These are phyloP conservation scores for Penicillium simplicissimum DNA, from an alignment of 495 filamentous ascomycete species.

Conservation along the genomic window DNA sequence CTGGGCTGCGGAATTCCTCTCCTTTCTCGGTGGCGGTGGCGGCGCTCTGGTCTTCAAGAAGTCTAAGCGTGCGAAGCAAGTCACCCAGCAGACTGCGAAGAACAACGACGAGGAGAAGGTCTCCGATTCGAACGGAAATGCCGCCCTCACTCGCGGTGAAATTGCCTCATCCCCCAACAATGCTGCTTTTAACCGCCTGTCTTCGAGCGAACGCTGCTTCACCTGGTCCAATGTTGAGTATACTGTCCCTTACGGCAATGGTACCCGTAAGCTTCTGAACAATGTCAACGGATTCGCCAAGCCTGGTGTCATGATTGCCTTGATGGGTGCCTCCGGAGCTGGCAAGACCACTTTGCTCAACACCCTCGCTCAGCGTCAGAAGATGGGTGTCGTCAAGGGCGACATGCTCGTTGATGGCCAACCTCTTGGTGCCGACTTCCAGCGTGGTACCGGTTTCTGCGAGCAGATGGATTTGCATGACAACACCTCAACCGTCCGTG, in stretches of 20 bases:
- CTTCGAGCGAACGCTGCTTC: constrained; percentile 66
- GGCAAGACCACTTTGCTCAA: constrained; percentile 80
- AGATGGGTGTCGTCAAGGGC: constrained; percentile 67
- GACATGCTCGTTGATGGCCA: constrained; percentile 80
- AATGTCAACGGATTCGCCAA: constrained; percentile 74
- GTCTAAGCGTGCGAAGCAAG: constrained; percentile 57
- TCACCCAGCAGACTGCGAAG: constrained; percentile 43
- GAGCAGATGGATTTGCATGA: constrained; percentile 88
- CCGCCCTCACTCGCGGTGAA: constrained; percentile 48
- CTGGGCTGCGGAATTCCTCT: constrained; percentile 55
- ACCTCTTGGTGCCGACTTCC: constrained; percentile 67
- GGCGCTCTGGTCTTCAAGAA: constrained; percentile 70
- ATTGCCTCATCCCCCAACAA: constrained; percentile 40
- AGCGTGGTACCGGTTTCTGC: constrained; percentile 80
- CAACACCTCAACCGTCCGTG: constrained; percentile 61
- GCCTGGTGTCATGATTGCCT: constrained; percentile 75
- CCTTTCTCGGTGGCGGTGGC: constrained; percentile 53
- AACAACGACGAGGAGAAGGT: constrained; percentile 51
- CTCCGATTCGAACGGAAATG: constrained; percentile 31
- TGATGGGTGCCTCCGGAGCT: constrained; percentile 84
- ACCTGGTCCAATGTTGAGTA: constrained; percentile 76
- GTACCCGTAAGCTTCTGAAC: constrained; percentile 69
- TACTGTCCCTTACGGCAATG: constrained; percentile 70
- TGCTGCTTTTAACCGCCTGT: constrained; percentile 53
- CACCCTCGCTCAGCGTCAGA: constrained; percentile 74